Evolutionary conservation across 2,329 filamentous ascomycete genomes (phyloP).

Genomic region (Teratosphaeria gauchensis): DNA sequence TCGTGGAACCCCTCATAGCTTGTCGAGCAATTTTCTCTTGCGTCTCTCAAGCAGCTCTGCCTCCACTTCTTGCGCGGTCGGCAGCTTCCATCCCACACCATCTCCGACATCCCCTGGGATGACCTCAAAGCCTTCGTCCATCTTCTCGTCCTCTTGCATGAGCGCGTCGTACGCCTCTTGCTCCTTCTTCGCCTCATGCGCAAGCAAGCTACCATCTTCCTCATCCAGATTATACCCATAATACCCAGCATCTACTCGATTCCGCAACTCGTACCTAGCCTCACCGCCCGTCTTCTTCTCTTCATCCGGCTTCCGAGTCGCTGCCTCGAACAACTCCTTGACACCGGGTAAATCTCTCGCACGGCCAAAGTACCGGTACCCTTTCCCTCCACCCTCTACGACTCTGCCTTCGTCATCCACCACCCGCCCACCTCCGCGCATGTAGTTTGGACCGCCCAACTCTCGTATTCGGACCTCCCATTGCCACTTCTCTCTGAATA

Average conservation of each 20-base stretch:
- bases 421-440: conserved; percentile 53
- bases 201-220: conserved; percentile 71
- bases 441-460: conserved; percentile 94
- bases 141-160: conserved; percentile 43
- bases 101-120: conserved; percentile 81
- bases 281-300: conserved; percentile 40
- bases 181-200: conserved; percentile 77
- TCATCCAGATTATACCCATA: conserved; percentile 92
- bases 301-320: conserved; percentile 40
- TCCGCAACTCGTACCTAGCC: conserved; percentile 60
- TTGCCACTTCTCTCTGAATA: conserved; percentile 98
- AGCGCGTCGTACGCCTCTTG: conserved; percentile 66
- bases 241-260: conserved; percentile 82
- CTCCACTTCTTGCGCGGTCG: conserved; percentile 85
- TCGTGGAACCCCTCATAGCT: conserved; percentile 40
- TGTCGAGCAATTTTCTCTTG: conserved; percentile 73
- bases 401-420: conserved; percentile 47
- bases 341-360: conserved; percentile 86
- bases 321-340: conserved; percentile 88
- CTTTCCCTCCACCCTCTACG: conserved; percentile 63
- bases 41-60: conserved; percentile 82
- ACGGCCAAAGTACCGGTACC: conserved; percentile 88
- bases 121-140: conserved; percentile 56
- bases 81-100: conserved; percentile 71
- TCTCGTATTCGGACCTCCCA: conserved; percentile 97